phyloP scores from a whole-genome alignment of 176 grass and related monocot genomes.

The Triticum urartu region DNA sequence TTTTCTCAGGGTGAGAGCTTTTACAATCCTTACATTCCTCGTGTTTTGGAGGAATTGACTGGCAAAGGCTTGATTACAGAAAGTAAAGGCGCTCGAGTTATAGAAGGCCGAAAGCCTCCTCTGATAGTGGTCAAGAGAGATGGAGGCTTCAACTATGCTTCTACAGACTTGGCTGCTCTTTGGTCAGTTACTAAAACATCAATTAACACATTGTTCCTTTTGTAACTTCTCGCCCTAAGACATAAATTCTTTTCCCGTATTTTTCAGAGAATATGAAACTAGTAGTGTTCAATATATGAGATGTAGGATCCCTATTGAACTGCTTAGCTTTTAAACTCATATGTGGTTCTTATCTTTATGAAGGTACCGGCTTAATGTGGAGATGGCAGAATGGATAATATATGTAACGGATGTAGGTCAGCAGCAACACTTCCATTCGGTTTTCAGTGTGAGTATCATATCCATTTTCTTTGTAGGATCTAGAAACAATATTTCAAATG shows the following conservation, averaged over 20 bases:
- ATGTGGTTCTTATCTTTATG: not conserved
- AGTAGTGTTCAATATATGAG: not conserved
- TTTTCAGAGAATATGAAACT: not conserved
- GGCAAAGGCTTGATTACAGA: constrained; percentile 69
- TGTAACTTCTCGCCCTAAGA: not conserved
- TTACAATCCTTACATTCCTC: constrained; percentile 83
- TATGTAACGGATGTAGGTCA: constrained; percentile 77
- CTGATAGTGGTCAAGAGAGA: constrained; percentile 94
- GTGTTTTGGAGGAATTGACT: constrained; percentile 62
- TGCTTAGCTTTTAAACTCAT: not conserved
- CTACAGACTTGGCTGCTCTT: constrained; percentile 86
- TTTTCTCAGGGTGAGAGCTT: constrained; percentile 83
- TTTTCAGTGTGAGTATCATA: constrained; percentile 58
- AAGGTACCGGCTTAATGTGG: constrained; percentile 68
- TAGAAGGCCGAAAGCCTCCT: constrained; percentile 70
- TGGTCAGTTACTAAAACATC: constrained; percentile 42
- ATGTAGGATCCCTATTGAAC: not conserved
- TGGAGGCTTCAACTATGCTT: constrained; percentile 92
- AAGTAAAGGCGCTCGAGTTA: constrained; percentile 72
- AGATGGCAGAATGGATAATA: constrained; percentile 67
- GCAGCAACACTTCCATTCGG: constrained; percentile 61
- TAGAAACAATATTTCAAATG: not conserved
- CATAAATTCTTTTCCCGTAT: not conserved
- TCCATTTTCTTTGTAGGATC: not conserved
- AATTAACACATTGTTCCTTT: not conserved